phyloP scores from a whole-genome alignment of 2,329 filamentous ascomycete species.

The Chalaropsis ovoidea region DNA sequence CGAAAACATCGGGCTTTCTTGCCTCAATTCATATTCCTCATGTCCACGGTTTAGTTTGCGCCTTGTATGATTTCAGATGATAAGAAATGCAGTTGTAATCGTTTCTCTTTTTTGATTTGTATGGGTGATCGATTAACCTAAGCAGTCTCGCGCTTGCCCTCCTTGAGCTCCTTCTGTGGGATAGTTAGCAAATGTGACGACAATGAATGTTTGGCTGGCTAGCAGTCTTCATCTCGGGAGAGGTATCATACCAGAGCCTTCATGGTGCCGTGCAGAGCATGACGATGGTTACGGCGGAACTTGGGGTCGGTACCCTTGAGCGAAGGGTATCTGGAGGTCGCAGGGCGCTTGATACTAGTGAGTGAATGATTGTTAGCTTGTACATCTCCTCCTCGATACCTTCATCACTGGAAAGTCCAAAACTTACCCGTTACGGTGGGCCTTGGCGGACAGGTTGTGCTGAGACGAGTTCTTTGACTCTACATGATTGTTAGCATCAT shows the following conservation, averaged over 20 bases:
- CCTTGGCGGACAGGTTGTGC: slow-evolving; percentile 97
- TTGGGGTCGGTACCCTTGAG: slow-evolving; percentile 98
- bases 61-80: not conserved
- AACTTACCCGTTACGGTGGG: slow-evolving; percentile 87
- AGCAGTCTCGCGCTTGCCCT: slow-evolving; percentile 85
- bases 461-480: slow-evolving; percentile 99
- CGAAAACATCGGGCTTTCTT: too few species aligned
- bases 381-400: not conserved
- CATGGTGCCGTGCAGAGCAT: slow-evolving; percentile 98
- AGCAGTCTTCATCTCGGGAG: not conserved
- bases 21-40: not conserved
- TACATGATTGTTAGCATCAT: slow-evolving; percentile 34
- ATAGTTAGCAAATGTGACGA: slow-evolving; percentile 31
- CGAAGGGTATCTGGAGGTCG: slow-evolving; percentile 97
- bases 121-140: slow-evolving; percentile 38
- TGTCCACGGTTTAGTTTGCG: not conserved
- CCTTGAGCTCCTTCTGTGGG: slow-evolving; percentile 86
- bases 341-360: slow-evolving; percentile 97
- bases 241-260: slow-evolving; percentile 75
- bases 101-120: slow-evolving; percentile 26
- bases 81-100: slow-evolving; percentile 22
- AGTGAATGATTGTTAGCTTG: not conserved
- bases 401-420: not conserved
- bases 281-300: slow-evolving; percentile 99
- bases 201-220: not conserved